Evolutionary conservation across 176 grass and related monocot species (phyloP), one percentile per base, ranked within the genome.

Genomic region (Hyparrhenia diplandra): DNA sequence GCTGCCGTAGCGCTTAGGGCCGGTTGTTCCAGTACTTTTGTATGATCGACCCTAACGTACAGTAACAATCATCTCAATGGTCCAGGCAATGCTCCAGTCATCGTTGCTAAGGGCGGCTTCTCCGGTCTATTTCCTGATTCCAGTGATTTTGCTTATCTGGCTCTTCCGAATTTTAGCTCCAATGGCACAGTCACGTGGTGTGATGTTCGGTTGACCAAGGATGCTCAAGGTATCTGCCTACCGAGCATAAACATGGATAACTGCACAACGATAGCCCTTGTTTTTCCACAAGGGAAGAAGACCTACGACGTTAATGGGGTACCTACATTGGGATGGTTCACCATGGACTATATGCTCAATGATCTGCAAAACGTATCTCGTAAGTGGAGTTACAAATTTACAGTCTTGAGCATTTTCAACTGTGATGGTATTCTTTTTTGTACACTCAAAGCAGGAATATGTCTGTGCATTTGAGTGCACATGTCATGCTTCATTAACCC

Each of bases 61-160:
- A 64, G 27, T 83, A 74, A 67, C 57, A 69, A 34, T n/a, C 32
- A 73, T 85, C 67, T 86, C 57, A 11, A 69, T 79, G 32, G 78
- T 83, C 18, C 92, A 98, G 96, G 96, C 7, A 69, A 91, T 25
- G 1, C 75, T 80, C 96, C 92, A 36, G 35, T 36, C 66, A 49
- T 98, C 43, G 73, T 98, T 37, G 92, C 90, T 12, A 98, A 83
- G 75, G 96, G 96, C 5, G 96, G 96, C 3, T 95, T 98, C 66
- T 98, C 96, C 0, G 96, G 96, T 43, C 78, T 92, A 18, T 98
- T 98, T 37, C 96, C 90, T 0, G 96, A 98, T 84, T 98, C 96
- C 73, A 98, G 96, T 68, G 8, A 0, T 0, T 0, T 0, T 55
- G 89, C 95, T 39, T 97, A 97, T 51, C 1, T 0, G 3, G 9